Percentiles rank a stretch among this genome's conserved stretches.
phyloP scores from a whole-genome alignment of 2,329 filamentous ascomycete species.

The Paecilomyces variotii region DNA sequence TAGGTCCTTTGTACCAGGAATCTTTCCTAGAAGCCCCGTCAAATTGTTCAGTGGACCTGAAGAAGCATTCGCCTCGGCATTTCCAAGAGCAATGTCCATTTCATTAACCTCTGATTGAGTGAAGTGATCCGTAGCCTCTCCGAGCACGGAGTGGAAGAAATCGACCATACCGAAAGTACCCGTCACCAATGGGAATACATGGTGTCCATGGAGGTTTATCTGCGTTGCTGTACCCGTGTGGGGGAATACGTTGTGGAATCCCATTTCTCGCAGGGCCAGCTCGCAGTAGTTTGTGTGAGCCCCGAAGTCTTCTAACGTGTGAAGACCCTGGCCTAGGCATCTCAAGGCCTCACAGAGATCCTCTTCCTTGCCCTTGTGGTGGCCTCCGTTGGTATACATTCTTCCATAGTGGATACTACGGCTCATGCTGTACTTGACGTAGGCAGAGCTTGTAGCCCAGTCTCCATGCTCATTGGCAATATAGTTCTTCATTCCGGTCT shows the following conservation, averaged over 20 bases:
- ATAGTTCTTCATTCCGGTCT: constrained; percentile 98
- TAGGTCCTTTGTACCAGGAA: constrained; percentile 65
- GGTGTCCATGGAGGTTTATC: constrained; percentile 57
- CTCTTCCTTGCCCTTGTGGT: constrained; percentile 57
- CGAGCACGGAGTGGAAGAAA: constrained; percentile 69
- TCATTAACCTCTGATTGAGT: constrained; percentile 79
- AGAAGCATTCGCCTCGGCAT: constrained; percentile 50
- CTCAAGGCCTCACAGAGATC: constrained; percentile 74
- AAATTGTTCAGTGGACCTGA: constrained; percentile 50
- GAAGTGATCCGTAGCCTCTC: constrained; percentile 75
- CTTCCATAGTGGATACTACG: constrained; percentile 71
- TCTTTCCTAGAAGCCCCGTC: constrained; percentile 63
- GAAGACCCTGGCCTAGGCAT: constrained; percentile 66
- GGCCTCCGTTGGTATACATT: constrained; percentile 60
- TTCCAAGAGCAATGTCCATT: constrained; percentile 65
- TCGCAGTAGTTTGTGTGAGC: constrained; percentile 82
- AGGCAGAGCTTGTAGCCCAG: constrained; percentile 86
- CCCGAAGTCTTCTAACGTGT: constrained; percentile 70
- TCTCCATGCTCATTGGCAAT: constrained; percentile 82
- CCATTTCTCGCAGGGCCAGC: constrained; percentile 65
- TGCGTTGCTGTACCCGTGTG: constrained; percentile 62
- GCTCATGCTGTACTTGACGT: constrained; percentile 66
- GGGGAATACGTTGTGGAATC: constrained; percentile 60
- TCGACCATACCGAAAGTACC: constrained; percentile 70
- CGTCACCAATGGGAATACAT: constrained; percentile 67